Conservation (phyloP, 305 asterid genomes). For the Andrographis paniculata region DNA sequence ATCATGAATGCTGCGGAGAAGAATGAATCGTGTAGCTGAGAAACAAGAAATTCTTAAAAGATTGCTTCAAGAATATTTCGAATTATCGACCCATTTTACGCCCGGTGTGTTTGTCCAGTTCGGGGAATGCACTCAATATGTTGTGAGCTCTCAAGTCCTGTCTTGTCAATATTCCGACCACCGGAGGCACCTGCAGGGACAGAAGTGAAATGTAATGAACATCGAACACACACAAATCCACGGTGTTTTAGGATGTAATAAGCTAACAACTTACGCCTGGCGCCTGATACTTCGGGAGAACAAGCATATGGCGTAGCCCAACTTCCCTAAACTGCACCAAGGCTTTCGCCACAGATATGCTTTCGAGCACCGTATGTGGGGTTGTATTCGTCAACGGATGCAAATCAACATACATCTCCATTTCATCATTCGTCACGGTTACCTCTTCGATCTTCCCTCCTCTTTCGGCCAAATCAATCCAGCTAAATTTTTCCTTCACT, state of each 20-base stretch:
- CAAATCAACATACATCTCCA: conserved; percentile 84
- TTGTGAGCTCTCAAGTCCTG: conserved; percentile 87
- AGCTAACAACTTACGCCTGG: conserved; percentile 40
- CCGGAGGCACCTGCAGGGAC: conserved; percentile 51
- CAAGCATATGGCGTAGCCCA: conserved; percentile 86
- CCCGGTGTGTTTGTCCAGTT: conserved; percentile 45
- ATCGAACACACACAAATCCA: not conserved
- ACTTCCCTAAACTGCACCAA: conserved; percentile 78
- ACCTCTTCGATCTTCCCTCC: conserved; percentile 63
- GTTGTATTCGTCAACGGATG: conserved; percentile 86
- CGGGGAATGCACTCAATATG: conserved; percentile 70
- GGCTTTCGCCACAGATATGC: conserved; percentile 87
- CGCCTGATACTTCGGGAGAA: conserved; percentile 70
- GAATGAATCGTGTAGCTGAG: not conserved
- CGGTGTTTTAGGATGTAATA: not conserved
- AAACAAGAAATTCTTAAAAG: no score
- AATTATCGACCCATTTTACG: conserved; percentile 45
- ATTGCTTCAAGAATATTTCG: no score
- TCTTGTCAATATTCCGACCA: conserved; percentile 86
- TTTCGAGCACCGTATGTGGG: conserved; percentile 72
- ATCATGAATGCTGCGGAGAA: not conserved
- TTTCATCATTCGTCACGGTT: conserved; percentile 47
- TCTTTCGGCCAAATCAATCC: conserved; percentile 73
- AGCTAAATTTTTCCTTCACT: conserved; percentile 66
- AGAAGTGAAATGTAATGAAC: not conserved